These are phyloP conservation scores for Panellus pusillus DNA, from an alignment of 768 basidiomycete species.

Conservation along the genomic window DNA sequence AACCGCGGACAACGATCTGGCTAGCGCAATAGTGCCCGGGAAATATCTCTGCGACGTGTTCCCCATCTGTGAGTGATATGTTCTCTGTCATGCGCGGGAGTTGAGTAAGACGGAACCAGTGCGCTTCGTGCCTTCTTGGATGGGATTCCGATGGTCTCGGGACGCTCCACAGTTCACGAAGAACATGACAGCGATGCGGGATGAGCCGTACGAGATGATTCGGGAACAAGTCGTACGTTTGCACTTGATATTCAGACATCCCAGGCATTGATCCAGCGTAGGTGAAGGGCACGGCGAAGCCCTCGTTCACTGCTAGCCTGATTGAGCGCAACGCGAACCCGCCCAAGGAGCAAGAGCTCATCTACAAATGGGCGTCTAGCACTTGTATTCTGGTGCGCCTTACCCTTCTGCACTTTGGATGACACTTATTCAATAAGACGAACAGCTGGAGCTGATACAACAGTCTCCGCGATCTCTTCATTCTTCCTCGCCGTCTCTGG, in stretches of 20 bases:
- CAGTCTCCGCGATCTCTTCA: neutral
- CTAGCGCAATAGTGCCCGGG: neutral
- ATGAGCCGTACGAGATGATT: neutral
- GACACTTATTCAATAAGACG: neutral
- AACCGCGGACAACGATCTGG: neutral
- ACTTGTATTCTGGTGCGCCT: neutral
- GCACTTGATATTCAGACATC: too few species aligned
- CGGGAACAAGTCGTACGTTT: neutral
- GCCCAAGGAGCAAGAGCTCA: neutral
- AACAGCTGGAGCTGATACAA: neutral
- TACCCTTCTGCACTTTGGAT: neutral
- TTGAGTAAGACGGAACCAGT: neutral
- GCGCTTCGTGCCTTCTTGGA: neutral
- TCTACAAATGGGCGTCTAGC: neutral
- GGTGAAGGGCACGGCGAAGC: conserved; percentile 1
- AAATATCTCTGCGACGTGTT: conserved; percentile 4
- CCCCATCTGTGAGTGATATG: neutral
- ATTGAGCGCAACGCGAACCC: conserved; percentile 3
- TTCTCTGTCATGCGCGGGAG: neutral
- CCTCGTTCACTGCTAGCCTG: conserved; percentile 2
- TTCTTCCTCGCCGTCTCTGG: neutral
- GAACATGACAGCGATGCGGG: neutral
- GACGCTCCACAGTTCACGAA: neutral
- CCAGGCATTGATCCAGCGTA: neutral
- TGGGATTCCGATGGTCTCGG: neutral